Conservation (phyloP, 1,284 basidiomycete genomes). For the Cryptococcus wingfieldii region DNA sequence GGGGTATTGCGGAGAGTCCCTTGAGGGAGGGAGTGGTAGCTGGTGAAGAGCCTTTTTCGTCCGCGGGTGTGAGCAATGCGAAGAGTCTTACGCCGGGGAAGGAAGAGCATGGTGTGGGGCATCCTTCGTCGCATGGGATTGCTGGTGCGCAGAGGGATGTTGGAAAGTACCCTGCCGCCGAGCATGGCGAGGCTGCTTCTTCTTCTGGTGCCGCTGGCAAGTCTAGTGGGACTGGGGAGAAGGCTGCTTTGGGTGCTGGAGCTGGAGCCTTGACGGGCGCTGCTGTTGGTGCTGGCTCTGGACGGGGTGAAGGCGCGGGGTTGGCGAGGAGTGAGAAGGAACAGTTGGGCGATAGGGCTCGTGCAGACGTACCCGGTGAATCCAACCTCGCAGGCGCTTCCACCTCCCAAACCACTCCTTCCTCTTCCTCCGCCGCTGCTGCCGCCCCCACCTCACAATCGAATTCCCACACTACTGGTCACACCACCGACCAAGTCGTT, state of each 20-base stretch:
- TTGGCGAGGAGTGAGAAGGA: too few species aligned
- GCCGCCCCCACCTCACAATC: neutral
- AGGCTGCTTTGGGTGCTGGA: neutral
- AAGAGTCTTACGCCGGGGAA: slow-evolving; percentile 22
- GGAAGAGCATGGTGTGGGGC: slow-evolving; percentile 26
- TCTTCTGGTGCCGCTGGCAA: neutral
- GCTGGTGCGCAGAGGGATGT: slow-evolving; percentile 21
- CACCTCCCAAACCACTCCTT: neutral
- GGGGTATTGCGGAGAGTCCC: neutral
- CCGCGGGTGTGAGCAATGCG: slow-evolving; percentile 1
- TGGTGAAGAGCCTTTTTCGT: neutral
- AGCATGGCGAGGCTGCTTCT: slow-evolving; percentile 4
- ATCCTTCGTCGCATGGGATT: slow-evolving; percentile 21
- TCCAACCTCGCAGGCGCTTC: neutral
- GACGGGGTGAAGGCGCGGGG: neutral
- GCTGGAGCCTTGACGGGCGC: too few species aligned
- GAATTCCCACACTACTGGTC: too few species aligned
- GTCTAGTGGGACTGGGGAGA: too few species aligned
- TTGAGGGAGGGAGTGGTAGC: neutral
- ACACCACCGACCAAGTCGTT: too few species aligned
- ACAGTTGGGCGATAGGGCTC: neutral
- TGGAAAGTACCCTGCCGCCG: slow-evolving; percentile 23
- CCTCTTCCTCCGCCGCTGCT: neutral
- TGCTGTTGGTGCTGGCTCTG: neutral
- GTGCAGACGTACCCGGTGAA: neutral